Evolutionary conservation across 75 land plant species (phyloP).

Genomic region (Larix kaempferi): DNA sequence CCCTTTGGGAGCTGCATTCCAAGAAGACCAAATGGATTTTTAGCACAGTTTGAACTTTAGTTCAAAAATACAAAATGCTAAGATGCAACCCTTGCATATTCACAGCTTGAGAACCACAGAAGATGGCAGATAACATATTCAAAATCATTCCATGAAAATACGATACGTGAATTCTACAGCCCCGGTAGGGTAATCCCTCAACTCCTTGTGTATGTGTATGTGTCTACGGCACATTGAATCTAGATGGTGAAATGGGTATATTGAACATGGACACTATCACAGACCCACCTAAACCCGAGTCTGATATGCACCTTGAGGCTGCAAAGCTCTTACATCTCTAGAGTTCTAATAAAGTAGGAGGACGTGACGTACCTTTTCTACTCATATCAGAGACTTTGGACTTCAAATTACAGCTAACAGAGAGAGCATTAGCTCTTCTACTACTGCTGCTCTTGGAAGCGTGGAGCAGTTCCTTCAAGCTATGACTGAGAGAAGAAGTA

Average conservation of each 20-base stretch:
- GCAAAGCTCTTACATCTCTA: too few relatives aligned
- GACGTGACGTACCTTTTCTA: not conserved
- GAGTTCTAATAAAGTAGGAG: too few relatives aligned
- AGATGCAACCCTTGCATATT: not conserved
- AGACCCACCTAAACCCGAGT: too few relatives aligned
- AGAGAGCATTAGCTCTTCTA: not conserved
- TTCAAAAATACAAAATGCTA: not conserved
- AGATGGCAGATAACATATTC: not conserved
- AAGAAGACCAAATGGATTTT: not conserved
- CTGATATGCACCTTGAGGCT: too few relatives aligned
- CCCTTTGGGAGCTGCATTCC: slow-evolving; percentile 85
- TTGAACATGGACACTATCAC: not conserved
- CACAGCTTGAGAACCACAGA: not conserved
- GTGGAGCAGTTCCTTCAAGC: not conserved
- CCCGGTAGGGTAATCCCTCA: too few relatives aligned
- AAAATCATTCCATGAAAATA: not conserved
- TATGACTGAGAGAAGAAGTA: not conserved
- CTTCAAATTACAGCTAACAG: slow-evolving; percentile 2
- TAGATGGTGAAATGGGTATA: not conserved
- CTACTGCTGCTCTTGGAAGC: not conserved
- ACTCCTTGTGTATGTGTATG: too few relatives aligned
- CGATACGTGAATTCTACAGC: too few relatives aligned
- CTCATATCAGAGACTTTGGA: slow-evolving; percentile 11
- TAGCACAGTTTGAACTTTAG: not conserved
- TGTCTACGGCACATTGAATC: too few relatives aligned